These are phyloP conservation scores for Physcomitrium patens DNA, from an alignment of 225 moss, liverwort and hornwort species.

Conservation along the genomic window DNA sequence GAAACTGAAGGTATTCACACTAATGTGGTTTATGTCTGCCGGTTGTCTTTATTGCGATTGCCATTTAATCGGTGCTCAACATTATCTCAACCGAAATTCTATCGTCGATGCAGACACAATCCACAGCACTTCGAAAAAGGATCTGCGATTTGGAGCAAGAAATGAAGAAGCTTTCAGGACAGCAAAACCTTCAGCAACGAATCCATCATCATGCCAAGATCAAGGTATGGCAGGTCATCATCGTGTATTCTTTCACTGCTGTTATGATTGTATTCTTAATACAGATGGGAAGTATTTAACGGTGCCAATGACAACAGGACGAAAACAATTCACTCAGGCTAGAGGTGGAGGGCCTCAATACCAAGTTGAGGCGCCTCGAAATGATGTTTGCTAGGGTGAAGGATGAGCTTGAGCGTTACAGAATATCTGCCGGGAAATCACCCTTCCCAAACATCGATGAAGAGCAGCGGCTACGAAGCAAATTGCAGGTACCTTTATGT, in stretches of 20 bases:
- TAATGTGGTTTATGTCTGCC: not conserved
- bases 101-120: not conserved
- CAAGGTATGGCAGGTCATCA: not conserved
- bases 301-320: not conserved
- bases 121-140: not conserved
- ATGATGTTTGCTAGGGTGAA: conserved; percentile 64
- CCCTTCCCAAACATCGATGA: conserved; percentile 65
- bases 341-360: not conserved
- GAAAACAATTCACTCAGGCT: not conserved
- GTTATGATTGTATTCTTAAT: not conserved
- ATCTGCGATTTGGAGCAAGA: not conserved
- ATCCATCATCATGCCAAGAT: not conserved
- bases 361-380: conserved; percentile 33
- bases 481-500: conserved; percentile 43
- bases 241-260: not conserved
- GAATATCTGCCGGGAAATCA: conserved; percentile 56
- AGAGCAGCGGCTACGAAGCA: conserved; percentile 55
- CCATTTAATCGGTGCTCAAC: not conserved
- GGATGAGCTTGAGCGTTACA: conserved; percentile 66
- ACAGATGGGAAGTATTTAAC: not conserved
- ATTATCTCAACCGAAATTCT: not conserved
- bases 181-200: not conserved
- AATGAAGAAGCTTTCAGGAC: not conserved
- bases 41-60: not conserved
- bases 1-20: not conserved